A percentile compares a stretch with the other conserved stretches of the same genome.
Conservation (phyloP, 2,329 filamentous ascomycete genomes). For the Neocatenulostroma microsporum region DNA sequence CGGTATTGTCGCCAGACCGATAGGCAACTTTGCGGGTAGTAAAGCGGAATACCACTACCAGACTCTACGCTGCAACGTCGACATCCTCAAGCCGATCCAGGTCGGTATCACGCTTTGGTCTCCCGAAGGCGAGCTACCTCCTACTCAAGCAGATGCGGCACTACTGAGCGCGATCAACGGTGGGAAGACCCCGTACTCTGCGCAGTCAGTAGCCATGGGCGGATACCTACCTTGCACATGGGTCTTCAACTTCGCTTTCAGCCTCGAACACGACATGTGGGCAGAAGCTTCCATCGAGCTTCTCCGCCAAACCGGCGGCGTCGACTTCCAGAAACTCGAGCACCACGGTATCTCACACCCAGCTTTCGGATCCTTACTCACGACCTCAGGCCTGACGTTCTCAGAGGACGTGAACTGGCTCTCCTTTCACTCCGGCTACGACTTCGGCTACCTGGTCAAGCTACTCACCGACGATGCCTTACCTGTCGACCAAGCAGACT, state of each 20-base stretch:
- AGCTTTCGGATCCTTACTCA: conserved; percentile 81
- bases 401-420: conserved; percentile 90
- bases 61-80: conserved; percentile 92
- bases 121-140: conserved; percentile 77
- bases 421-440: conserved; percentile 94
- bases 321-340: conserved; percentile 78
- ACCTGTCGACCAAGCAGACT: conserved; percentile 82
- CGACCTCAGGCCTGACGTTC: conserved; percentile 84
- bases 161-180: conserved; percentile 37
- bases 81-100: conserved; percentile 95
- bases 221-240: conserved; percentile 82
- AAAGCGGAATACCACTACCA: conserved; percentile 99
- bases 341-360: conserved; percentile 84
- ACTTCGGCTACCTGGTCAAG: conserved; percentile 96
- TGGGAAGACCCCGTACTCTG: conserved; percentile 37
- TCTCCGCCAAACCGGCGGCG: conserved; percentile 74
- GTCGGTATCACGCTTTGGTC: conserved; percentile 92
- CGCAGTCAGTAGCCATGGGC: conserved; percentile 23
- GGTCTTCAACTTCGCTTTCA: conserved; percentile 99
- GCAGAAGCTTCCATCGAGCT: conserved; percentile 91
- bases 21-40: conserved; percentile 76
- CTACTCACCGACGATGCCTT: conserved; percentile 75
- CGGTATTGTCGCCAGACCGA: conserved; percentile 91
- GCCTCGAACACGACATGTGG: conserved; percentile 93
- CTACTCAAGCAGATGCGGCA: conserved; percentile 52